Evolutionary conservation across 305 asterid genomes (phyloP), one percentile per base, ranked within the genome.

Genomic region (Fraxinus angustifolia): DNA sequence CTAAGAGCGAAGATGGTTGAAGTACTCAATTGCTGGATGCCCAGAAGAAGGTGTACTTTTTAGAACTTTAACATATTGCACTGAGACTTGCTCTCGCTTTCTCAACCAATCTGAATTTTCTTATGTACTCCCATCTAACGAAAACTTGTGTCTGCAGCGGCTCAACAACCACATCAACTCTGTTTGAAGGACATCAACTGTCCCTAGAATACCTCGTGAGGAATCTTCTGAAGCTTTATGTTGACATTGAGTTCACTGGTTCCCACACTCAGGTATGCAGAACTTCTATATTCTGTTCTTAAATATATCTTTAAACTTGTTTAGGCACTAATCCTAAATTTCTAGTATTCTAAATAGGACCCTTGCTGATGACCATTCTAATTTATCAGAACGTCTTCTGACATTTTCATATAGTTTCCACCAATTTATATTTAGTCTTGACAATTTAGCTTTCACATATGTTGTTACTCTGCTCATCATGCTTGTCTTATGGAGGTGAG

Each of bases 1-100:
- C 90, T 96, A 81, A 89, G 99, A 88, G 97, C 99, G 28, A 96
- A 96, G 90, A 96, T 96, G 99, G 98, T 96, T 76, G 98, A 96
- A 88, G 99, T 96, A 83, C 97, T 96, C 73, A 94, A 94, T 85
- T 92, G 94, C 80, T 96, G 97, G 99, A 94, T 96, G 98, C 99
- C 99, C 26, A 88, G 88, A 82, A 87, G 97, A 83, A 96, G 98
- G 99, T 96, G 86, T 70, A 26, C 78, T 74, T 76, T 80, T 56
- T 77, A 35, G 75, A 75, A 58, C 60, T 36, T 67, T 36, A 31
- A 23, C 48, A 48, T 35, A 0, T 42, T 75, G 73, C 23, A 56
- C 50, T 76, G 14, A 36, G 45, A 35, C 72, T 78, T 50, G 35
- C 14, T 17, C 11, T 11, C 33, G 21, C 83, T 45, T 38, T 73